Percentiles rank a stretch among this genome's conserved stretches.
phyloP scores from a whole-genome alignment of 2,329 filamentous ascomycete species.

The Penicillium brasilianum region DNA sequence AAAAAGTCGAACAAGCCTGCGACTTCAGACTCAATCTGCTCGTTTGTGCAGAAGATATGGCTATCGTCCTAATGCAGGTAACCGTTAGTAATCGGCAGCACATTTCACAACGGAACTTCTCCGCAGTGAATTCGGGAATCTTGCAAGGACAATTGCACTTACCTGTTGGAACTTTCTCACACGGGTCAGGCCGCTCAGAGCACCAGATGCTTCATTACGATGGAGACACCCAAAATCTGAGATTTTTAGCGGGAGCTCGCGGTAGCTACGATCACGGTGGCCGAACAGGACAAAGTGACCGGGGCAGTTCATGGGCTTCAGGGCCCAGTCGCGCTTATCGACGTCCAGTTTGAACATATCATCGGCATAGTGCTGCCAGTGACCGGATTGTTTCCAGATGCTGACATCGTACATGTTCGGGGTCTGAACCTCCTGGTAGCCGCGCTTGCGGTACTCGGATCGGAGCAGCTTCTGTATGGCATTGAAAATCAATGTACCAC shows the following conservation, averaged over 20 bases:
- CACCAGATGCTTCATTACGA: slow-evolving; percentile 92
- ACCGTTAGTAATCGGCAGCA: slow-evolving; percentile 4
- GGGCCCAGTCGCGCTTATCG: slow-evolving; percentile 81
- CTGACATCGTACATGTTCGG: slow-evolving; percentile 96
- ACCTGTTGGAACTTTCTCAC: slow-evolving; percentile 79
- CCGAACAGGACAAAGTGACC: slow-evolving; percentile 89
- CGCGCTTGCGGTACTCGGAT: slow-evolving; percentile 88
- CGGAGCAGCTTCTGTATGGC: slow-evolving; percentile 80
- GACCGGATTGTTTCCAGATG: slow-evolving; percentile 92
- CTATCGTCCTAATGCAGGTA: slow-evolving; percentile 76
- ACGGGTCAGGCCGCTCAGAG: slow-evolving; percentile 85
- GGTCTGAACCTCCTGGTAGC: slow-evolving; percentile 92
- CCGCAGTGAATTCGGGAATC: not conserved
- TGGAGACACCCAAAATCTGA: slow-evolving; percentile 96
- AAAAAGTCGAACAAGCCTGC: slow-evolving; percentile 87
- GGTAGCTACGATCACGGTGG: slow-evolving; percentile 82
- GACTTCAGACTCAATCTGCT: slow-evolving; percentile 76
- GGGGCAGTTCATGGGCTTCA: slow-evolving; percentile 99
- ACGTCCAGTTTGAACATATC: slow-evolving; percentile 89
- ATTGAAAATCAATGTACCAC: slow-evolving; percentile 93
- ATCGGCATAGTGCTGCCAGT: slow-evolving; percentile 92
- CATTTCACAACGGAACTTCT: not conserved
- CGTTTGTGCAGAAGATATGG: slow-evolving; percentile 90
- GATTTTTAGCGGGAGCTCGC: slow-evolving; percentile 87
- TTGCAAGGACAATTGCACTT: not conserved